These are phyloP conservation scores for Pleurozium schreberi DNA, from an alignment of 225 moss, liverwort and hornwort genomes.

Conservation along the genomic window DNA sequence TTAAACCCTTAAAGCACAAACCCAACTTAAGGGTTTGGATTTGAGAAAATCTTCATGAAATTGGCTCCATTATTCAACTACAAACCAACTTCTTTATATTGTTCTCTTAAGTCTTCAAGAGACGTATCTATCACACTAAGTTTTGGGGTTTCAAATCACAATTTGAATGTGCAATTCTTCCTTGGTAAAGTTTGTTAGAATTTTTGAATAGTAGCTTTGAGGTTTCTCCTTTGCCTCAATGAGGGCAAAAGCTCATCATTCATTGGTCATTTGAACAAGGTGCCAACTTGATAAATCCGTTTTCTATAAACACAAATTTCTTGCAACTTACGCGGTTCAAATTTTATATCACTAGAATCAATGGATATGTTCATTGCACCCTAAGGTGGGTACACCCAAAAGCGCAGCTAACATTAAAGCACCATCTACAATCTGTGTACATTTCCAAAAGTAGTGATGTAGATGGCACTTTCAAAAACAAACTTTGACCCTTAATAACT, in stretches of 20 bases:
- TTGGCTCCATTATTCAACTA: background rate
- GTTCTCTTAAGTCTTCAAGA: background rate
- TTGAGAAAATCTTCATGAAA: background rate
- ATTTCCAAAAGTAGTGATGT: no score
- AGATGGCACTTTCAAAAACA: no score
- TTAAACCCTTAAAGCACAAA: background rate
- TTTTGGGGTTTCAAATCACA: background rate
- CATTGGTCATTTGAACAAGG: background rate
- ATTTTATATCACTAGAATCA: background rate
- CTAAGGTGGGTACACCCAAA: no score
- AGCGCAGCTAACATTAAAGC: no score
- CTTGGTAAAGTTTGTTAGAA: background rate
- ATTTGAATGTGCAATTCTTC: background rate
- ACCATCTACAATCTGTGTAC: no score
- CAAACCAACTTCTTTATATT: background rate
- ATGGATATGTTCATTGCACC: no score
- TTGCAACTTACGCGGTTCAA: background rate
- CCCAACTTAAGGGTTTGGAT: rapidly evolving
- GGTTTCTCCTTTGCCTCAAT: rapidly evolving
- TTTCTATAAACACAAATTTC: background rate
- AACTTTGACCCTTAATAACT: no score
- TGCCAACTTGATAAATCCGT: background rate
- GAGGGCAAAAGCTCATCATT: rapidly evolving
- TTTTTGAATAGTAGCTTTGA: background rate
- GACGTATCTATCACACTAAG: background rate